Percentiles rank a stretch among this genome's conserved stretches.
Conservation (phyloP, 2,329 filamentous ascomycete species). For the Penicillium sumatraense region DNA sequence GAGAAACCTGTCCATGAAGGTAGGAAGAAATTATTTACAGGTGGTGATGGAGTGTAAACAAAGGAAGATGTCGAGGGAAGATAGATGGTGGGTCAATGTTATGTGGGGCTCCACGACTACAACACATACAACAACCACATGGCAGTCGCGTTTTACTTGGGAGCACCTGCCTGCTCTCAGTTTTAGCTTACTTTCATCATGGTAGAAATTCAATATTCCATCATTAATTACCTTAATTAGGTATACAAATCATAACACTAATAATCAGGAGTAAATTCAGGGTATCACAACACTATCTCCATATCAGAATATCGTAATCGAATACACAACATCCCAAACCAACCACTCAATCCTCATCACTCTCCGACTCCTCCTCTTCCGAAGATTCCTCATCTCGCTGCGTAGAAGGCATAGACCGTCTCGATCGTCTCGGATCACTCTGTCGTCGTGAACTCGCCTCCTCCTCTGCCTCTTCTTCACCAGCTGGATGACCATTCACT, state of each 20-base stretch:
- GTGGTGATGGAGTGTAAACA: too few relatives aligned
- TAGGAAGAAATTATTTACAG: too few relatives aligned
- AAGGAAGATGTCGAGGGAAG: too few relatives aligned
- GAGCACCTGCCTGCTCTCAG: too few relatives aligned
- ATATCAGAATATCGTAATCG: neutral
- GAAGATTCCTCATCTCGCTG: neutral
- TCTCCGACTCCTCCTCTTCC: slow-evolving; percentile 13
- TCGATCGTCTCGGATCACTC: slow-evolving; percentile 12
- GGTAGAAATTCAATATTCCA: too few relatives aligned
- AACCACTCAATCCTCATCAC: neutral
- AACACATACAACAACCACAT: too few relatives aligned
- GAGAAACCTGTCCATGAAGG: neutral
- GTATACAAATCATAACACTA: neutral
- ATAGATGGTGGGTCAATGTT: too few relatives aligned
- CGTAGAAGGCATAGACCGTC: slow-evolving; percentile 10
- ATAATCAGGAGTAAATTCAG: neutral
- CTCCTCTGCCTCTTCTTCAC: neutral
- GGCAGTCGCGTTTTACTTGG: too few relatives aligned
- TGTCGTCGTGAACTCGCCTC: neutral
- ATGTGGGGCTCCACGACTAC: too few relatives aligned
- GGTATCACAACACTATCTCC: slow-evolving; percentile 6
- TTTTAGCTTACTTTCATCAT: too few relatives aligned
- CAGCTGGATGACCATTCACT: neutral
- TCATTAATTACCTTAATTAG: too few relatives aligned
- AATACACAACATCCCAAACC: neutral